Evolutionary conservation across 1,139 yeast species (phyloP), one percentile per base, ranked within the genome.

Genomic region (Candida pseudocylindracea): DNA sequence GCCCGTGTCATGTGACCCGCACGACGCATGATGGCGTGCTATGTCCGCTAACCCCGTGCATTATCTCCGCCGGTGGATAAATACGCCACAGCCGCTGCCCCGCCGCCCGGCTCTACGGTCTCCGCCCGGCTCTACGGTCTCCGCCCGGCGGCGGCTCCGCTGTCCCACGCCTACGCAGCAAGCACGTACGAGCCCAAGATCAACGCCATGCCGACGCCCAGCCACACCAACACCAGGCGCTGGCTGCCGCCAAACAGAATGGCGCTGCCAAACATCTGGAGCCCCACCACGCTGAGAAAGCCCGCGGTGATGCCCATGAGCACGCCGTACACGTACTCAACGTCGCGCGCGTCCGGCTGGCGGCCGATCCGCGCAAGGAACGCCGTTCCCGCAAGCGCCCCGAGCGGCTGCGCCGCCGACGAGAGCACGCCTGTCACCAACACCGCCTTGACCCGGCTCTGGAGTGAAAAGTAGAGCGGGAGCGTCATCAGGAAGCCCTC

Each of bases 401-500:
- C 98, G 24, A 79, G 41, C 0, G 96, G 95, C 45, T 83, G 96
- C 2, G 94, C 71, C 2, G 72, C 55, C 0, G 88, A 88, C 3
- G 95, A 95, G 13, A 88, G 54, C 0, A 73, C 40, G 0, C 78
- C 68, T 29, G 83, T 66, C 9, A 76, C 64, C 1, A 61, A 39
- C 15, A 81, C 54, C 0, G 95, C 93, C 40, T 67, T 63, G 30
- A 62, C 42, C 40, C 92, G 68, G 15, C 63, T 55, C 41, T 7
- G 53, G 43, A 60, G 57, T 12, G 91, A 81, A 35, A 83, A 66
- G 46, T 73, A 88, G 30, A 88, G 56, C 0, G 98, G 98, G 36
- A 85, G 59, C 12, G 93, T 81, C 79, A 88, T 83, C 20, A 91
- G 71, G 48, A 88, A 83, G 0, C 98, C 98, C 50, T 88, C 98